Base-by-base conservation (phyloP, 768 basidiomycete species). In the Podaxis pistillaris region DNA sequence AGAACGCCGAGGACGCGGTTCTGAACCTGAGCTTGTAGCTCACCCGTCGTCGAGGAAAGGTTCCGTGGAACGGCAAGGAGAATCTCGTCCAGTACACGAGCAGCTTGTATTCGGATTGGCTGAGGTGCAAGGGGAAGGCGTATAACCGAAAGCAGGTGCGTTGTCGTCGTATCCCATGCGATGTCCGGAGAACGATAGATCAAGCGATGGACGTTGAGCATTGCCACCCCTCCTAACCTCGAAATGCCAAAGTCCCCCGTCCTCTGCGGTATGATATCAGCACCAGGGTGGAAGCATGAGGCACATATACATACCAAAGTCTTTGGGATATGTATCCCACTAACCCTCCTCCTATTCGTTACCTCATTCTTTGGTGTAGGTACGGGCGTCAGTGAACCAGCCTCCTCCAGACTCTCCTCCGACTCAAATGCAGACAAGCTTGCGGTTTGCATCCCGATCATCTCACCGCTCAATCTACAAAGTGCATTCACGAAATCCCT, bases 181-280 rank as follows among this genome's bases (percentile, higher is more conserved):
- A 95, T 77, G 12, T 89, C 87, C 0, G 93, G 87, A 11, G 89
- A 82, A n/a, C 89, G 83, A 64, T 89, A 90, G 53, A 97, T 88
- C 17, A 99, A 79, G 3, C 96, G 87, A 70, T 92, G 87, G 26
- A 97, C 88, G 69, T 98, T 99, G 58, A 93, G 81, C 67, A 87
- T 79, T 0, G 89, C 83, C 9, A 96, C 88, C 1, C 85, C 83
- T 8, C 94, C 91, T 24, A 98, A 77, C 70, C 93, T 93, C 63
- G 85, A 85, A 61, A 98, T 88, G n/a, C 94, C 93, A 76, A 97
- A 98, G 65, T 99, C 96, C 0, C 92, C 93, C 0, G 90, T 83
- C n/a, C 91, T 84, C 91, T 94, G 46, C 8, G 62, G 19, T 28
- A 28, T 28, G 56, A 22, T 37, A 53, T 49, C 8, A 36, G 33